phyloP scores from a whole-genome alignment of 495 filamentous ascomycete species.

The Mycothermus thermophilus region DNA sequence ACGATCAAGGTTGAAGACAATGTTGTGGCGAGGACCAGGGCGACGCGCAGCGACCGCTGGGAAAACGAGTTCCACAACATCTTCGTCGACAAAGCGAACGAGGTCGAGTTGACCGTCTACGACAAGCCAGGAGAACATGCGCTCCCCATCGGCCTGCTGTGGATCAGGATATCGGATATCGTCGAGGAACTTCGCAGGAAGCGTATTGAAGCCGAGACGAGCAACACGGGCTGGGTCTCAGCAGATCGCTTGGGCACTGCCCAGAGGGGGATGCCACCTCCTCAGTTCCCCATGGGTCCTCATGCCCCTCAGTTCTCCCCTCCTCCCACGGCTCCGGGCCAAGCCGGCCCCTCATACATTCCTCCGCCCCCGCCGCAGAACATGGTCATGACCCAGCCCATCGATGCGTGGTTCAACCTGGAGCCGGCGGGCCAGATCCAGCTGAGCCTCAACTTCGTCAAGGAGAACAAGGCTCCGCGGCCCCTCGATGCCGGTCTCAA shows the following conservation, averaged over 20 bases:
- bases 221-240: slow-evolving; percentile 86
- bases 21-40: slow-evolving; percentile 75
- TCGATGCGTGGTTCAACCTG: slow-evolving; percentile 93
- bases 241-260: slow-evolving; percentile 76
- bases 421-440: slow-evolving; percentile 82
- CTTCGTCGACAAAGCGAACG: slow-evolving; percentile 94
- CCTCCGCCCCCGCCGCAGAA: slow-evolving; percentile 20
- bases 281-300: slow-evolving; percentile 42
- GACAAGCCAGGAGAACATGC: slow-evolving; percentile 84
- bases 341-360: slow-evolving; percentile 6
- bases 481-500: slow-evolving; percentile 78
- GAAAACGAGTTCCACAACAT: slow-evolving; percentile 78
- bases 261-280: slow-evolving; percentile 30
- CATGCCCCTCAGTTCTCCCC: slow-evolving; percentile 30
- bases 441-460: slow-evolving; percentile 77
- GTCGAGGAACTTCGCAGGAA: slow-evolving; percentile 94
- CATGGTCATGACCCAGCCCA: slow-evolving; percentile 45
- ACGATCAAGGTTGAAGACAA: slow-evolving; percentile 93
- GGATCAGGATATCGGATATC: slow-evolving; percentile 94
- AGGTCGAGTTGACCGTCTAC: slow-evolving; percentile 94
- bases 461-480: slow-evolving; percentile 36
- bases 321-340: slow-evolving; percentile 21
- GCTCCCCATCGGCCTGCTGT: slow-evolving; percentile 85
- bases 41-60: slow-evolving; percentile 80
- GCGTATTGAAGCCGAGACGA: slow-evolving; percentile 90